Conservation (phyloP, 345 rosid species). For the Sonneratia alba region DNA sequence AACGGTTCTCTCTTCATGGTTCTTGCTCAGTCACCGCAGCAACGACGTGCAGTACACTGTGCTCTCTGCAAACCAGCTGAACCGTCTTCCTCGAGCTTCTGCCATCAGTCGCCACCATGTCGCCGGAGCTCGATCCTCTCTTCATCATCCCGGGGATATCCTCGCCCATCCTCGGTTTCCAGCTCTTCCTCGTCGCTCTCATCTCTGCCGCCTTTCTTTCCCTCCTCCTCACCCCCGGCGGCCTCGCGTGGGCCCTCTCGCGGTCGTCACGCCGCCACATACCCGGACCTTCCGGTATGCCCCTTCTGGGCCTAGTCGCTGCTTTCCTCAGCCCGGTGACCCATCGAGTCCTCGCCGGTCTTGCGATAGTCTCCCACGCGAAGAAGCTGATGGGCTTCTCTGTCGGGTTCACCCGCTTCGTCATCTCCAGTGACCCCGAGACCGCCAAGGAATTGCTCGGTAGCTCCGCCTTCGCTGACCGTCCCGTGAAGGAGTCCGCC, state of each 20-base stretch:
- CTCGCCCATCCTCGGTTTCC: constrained; percentile 2
- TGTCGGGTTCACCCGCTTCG: constrained; percentile 14
- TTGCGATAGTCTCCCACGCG: background rate
- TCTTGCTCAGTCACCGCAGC: background rate
- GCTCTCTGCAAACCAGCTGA: background rate
- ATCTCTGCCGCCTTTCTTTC: background rate
- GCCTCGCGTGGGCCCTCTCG: constrained; percentile 11
- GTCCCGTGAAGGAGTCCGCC: constrained; percentile 84
- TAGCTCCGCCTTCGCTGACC: constrained; percentile 73
- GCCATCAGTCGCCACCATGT: constrained; percentile 16
- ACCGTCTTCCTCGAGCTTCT: background rate
- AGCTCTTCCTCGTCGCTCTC: background rate
- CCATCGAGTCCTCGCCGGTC: constrained; percentile 5
- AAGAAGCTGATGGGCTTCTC: constrained; percentile 7
- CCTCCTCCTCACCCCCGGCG: constrained; percentile 6
- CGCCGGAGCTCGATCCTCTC: constrained; percentile 19
- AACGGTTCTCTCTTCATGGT: background rate
- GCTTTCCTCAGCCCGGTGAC: background rate
- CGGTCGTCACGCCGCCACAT: constrained; percentile 2
- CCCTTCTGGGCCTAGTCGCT: constrained; percentile 1
- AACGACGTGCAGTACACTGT: background rate
- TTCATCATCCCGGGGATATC: background rate
- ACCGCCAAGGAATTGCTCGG: constrained; percentile 60
- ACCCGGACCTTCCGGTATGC: constrained; percentile 6
- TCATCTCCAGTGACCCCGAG: constrained; percentile 64